Evolutionary conservation across 2,329 filamentous ascomycete species (phyloP), one percentile per base, ranked within the genome.

Genomic region (Fusarium albosuccineum): DNA sequence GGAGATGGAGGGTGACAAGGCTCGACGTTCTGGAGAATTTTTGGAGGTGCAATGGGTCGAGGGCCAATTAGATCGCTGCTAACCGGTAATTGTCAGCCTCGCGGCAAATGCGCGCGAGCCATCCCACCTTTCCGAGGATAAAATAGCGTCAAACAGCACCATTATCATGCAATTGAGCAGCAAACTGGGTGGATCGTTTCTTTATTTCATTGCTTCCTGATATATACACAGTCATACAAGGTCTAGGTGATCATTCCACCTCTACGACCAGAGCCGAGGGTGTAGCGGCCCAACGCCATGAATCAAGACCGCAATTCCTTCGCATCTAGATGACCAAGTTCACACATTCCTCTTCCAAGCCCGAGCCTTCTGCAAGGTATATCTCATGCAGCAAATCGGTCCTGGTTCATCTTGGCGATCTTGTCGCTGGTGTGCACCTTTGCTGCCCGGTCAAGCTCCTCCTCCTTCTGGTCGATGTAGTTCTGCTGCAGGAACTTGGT

Each of bases 401-500:
- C 77, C 50, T 76, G 64, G 73, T 79, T 79, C 45, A 81, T 65
- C 73, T 76, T 79, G 67, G 76, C 75, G 57, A 81, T 74, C 74
- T 77, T 79, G 75, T 82, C 70, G 70, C 71, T 76, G 56, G 78
- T 75, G 73, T 80, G 78, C 41, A 80, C 78, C 73, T 78, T 79
- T 62, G 78, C 78, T 48, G 73, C 76, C 52, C 75, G 65, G 64
- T 81, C 79, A 55, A 79, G 63, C 59, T 79, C 76, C 67, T 79
- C 74, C 39, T 81, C 80, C 73, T 82, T 77, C 82, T 90, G 85
- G 53, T 83, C 79, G 62, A 89, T 77, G 80, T 92, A 92, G 82
- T 94, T 93, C 77, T 92, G 89, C 81, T 94, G 92, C 75, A 93
- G 82, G 73, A 93, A 94, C 68, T 93, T 83, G 79, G 92, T 93